Evolutionary conservation across 192 early-diverging fungal species (phyloP).

Genomic region (Coemansia sp.): DNA sequence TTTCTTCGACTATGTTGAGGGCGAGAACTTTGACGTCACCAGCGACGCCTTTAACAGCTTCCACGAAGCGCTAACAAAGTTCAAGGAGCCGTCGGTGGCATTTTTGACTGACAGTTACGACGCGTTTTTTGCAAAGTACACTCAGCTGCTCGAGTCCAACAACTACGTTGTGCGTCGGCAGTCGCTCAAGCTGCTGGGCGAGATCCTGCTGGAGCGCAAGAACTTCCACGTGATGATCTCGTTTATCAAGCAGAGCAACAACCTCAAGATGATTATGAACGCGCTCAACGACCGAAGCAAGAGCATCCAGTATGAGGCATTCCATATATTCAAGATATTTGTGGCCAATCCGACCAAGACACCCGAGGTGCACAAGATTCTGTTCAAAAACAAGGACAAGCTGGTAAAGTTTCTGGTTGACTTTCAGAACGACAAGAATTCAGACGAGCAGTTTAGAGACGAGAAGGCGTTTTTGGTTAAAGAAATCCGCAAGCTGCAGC

Average conservation of each 20-base stretch:
- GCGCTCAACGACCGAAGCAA: constrained; percentile 90
- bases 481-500: constrained; percentile 67
- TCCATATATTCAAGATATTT: constrained; percentile 99
- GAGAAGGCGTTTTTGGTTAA: constrained; percentile 96
- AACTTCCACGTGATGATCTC: constrained; percentile 95
- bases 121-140: constrained; percentile 68
- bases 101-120: constrained; percentile 92
- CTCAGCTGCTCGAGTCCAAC: constrained; percentile 75
- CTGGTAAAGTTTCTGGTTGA: constrained; percentile 81
- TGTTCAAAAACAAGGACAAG: constrained; percentile 89
- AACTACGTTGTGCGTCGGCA: constrained; percentile 99
- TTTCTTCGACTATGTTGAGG: constrained; percentile 95
- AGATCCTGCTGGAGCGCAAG: constrained; percentile 92
- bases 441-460: constrained; percentile 99
- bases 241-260: constrained; percentile 89
- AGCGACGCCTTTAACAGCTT: constrained; percentile 98
- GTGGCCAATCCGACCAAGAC: constrained; percentile 98
- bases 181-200: constrained; percentile 97
- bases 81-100: constrained; percentile 87
- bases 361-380: constrained; percentile 86
- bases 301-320: constrained; percentile 99
- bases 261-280: constrained; percentile 98
- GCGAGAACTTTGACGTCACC: constrained; percentile 97
- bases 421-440: constrained; percentile 95
- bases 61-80: constrained; percentile 94